Evolutionary conservation across 2,329 filamentous ascomycete genomes (phyloP), one percentile per base, ranked within the genome.

Genomic region (Sphaerostilbella broomeana): DNA sequence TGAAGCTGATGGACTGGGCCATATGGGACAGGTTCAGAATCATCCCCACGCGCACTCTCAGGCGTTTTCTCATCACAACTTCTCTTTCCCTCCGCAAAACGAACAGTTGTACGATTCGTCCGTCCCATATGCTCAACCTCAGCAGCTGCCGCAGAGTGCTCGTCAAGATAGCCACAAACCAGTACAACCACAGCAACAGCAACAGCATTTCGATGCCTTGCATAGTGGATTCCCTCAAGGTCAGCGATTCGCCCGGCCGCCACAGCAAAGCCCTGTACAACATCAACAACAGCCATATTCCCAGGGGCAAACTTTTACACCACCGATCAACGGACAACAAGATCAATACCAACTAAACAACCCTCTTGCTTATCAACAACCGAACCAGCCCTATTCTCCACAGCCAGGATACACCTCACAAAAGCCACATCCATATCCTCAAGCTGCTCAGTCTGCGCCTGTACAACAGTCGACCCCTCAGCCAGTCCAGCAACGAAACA

Each of bases 81-180:
- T 58, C 28, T 49, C 57, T 11, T 63, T 64, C 38, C 45, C 57
- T 7, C 46, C 52, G 2, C 57, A 60, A 33, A 52, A 48, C 31
- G 58, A 59, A 8, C 51, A 59, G 22, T 46, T 57, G 3, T 65
- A 57, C 35, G 55, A 57, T 21, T 48, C 57, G 19, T 42, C 57
- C 11, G 52, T 59, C 12, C 43, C 56, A 25, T 65, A 54, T 32
- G 46, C 45, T 18, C 56, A 60, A 27, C 46, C 56, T 26, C 61
- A 62, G 41, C 47, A 64, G 24, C 48, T 65, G 32, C 42, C 57
- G 11, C 59, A 59, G 22, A 47, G 55, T 20, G 44, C 35, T 28
- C 53, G 55, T 17, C 59, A 61, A 31, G 59, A 59, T 17, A 57
- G 44, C 20, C 57, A 63, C 35, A 56, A 58, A 11, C 54, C 61